phyloP scores from a whole-genome alignment of 108 stramenopile genomes.

The Poteriospumella lacustris region DNA sequence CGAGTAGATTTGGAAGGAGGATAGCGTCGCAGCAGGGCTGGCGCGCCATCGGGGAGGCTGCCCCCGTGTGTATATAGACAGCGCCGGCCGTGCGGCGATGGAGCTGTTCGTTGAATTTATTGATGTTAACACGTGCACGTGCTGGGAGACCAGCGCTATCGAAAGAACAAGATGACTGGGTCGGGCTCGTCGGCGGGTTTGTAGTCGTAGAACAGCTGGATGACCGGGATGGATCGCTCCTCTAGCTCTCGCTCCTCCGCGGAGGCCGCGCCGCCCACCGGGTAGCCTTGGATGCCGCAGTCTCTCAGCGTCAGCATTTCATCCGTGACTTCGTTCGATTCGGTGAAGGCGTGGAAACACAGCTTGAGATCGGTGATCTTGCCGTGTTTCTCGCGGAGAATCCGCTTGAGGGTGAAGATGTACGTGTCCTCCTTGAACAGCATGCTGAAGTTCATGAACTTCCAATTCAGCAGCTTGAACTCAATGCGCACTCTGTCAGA shows the following conservation, averaged over 20 bases:
- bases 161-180: conserved; percentile 19
- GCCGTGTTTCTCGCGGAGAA: conserved; percentile 3
- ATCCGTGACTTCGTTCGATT: conserved; percentile 3
- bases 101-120: no score
- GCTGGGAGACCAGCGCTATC: background rate
- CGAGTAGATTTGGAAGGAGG: no score
- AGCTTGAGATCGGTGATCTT: conserved; percentile 3
- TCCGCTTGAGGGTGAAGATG: conserved; percentile 13
- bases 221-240: background rate
- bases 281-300: background rate
- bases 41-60: no score
- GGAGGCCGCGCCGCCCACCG: background rate
- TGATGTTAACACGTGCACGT: no score
- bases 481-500: background rate
- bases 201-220: conserved; percentile 21
- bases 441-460: conserved; percentile 24
- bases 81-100: no score
- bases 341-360: conserved; percentile 21
- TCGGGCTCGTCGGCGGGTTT: conserved; percentile 1
- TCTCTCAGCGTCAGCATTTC: conserved; percentile 23
- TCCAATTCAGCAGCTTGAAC: conserved; percentile 21
- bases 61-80: no score
- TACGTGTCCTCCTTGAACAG: conserved; percentile 3
- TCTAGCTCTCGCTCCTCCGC: background rate
- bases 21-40: no score